Conservation (phyloP, 2,329 filamentous ascomycete species). For the Aspergillus sergii region DNA sequence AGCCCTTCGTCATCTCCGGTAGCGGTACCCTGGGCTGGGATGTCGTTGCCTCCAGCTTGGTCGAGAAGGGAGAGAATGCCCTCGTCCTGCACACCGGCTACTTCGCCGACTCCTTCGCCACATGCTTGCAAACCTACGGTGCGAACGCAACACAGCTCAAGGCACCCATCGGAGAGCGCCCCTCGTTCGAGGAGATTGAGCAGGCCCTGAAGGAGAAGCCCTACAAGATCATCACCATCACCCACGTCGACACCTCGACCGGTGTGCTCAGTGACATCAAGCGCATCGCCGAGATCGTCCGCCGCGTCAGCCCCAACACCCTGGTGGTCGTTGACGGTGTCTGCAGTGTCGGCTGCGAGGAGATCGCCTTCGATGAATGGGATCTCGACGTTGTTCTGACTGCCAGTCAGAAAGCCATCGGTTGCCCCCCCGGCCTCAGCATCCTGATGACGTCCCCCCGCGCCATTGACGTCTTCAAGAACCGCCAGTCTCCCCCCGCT, state of each 20-base stretch:
- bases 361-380: slow-evolving; percentile 96
- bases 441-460: slow-evolving; percentile 92
- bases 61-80: slow-evolving; percentile 85
- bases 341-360: slow-evolving; percentile 93
- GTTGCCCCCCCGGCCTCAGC: slow-evolving; percentile 88
- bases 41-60: slow-evolving; percentile 87
- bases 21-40: slow-evolving; percentile 98
- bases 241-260: slow-evolving; percentile 96
- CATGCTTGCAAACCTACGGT: slow-evolving; percentile 90
- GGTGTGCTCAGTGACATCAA: slow-evolving; percentile 92
- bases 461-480: slow-evolving; percentile 78
- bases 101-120: slow-evolving; percentile 92
- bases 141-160: slow-evolving; percentile 87
- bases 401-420: slow-evolving; percentile 95
- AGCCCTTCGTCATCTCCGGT: slow-evolving; percentile 91
- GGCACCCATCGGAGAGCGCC: slow-evolving; percentile 83
- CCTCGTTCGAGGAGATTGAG: slow-evolving; percentile 85
- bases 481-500: slow-evolving; percentile 75
- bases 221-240: slow-evolving; percentile 93
- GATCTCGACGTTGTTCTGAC: slow-evolving; percentile 89
- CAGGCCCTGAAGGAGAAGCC: slow-evolving; percentile 84
- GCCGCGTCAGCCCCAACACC: slow-evolving; percentile 85
- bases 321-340: slow-evolving; percentile 93
- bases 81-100: slow-evolving; percentile 95
- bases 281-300: slow-evolving; percentile 78